phyloP scores from a whole-genome alignment of 2,329 filamentous ascomycete genomes.

The Xylariaceae sp. region DNA sequence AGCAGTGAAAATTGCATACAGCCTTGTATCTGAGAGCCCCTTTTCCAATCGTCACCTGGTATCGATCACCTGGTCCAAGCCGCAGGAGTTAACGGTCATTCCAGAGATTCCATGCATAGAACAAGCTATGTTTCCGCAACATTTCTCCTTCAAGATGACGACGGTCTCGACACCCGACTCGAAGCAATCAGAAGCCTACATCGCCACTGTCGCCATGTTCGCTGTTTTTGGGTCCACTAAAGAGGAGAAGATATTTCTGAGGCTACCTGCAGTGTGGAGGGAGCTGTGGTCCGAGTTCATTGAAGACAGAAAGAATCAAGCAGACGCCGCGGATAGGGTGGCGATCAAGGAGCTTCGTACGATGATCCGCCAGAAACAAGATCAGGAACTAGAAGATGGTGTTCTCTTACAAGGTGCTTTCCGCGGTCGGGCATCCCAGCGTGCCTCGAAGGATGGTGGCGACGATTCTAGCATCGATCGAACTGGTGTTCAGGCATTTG shows the following conservation, averaged over 20 bases:
- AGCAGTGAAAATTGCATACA: conserved; percentile 70
- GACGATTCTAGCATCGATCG: conserved; percentile 58
- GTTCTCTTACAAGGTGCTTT: conserved; percentile 81
- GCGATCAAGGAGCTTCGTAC: conserved; percentile 71
- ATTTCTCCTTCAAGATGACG: conserved; percentile 75
- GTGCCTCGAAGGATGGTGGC: conserved; percentile 53
- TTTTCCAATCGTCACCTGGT: conserved; percentile 80
- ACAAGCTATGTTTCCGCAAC: conserved; percentile 53
- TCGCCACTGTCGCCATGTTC: conserved; percentile 83
- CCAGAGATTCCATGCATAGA: conserved; percentile 54
- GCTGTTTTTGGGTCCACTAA: conserved; percentile 77
- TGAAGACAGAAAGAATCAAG: conserved; percentile 70
- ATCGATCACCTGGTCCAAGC: conserved; percentile 79
- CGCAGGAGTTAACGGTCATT: conserved; percentile 58
- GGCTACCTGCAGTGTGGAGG: conserved; percentile 80
- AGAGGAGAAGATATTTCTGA: conserved; percentile 84
- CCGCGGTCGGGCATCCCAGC: conserved; percentile 61
- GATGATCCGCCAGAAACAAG: conserved; percentile 72
- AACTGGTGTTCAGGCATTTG: conserved; percentile 46
- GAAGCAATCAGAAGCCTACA: conserved; percentile 85
- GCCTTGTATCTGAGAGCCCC: conserved; percentile 72
- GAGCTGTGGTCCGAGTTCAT: conserved; percentile 85
- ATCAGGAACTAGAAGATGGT: conserved; percentile 74
- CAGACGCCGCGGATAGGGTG: conserved; percentile 73
- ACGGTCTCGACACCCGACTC: conserved; percentile 74